phyloP scores from a whole-genome alignment of 352 stramenopile genomes.

The Pythium aristosporum region DNA sequence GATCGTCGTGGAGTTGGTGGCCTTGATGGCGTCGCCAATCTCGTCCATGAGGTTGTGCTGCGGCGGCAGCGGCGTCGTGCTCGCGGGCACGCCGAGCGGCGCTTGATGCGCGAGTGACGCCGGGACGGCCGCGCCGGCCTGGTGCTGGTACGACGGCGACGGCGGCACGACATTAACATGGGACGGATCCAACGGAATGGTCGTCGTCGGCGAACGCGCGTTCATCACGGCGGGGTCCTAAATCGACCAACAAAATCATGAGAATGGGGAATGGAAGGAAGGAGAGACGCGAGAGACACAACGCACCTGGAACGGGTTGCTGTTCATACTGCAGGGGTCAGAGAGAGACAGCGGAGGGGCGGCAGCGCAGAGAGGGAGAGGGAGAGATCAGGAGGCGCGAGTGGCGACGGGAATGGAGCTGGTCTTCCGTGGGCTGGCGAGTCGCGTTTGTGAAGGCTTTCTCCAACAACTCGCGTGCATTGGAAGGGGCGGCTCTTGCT shows the following conservation, averaged over 20 bases:
- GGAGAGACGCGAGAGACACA: not conserved
- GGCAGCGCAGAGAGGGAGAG: not conserved
- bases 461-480: not conserved
- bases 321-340: constrained; percentile 19
- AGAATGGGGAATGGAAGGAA: not conserved
- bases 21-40: constrained; percentile 79
- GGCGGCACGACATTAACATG: constrained; percentile 41
- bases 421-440: constrained; percentile 5
- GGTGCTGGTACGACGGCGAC: constrained; percentile 37
- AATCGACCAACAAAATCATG: not conserved
- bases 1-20: constrained; percentile 81
- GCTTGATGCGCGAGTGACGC: constrained; percentile 12
- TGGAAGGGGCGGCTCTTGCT: not conserved
- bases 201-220: constrained; percentile 20
- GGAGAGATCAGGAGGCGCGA: not conserved
- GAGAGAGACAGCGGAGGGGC: not conserved
- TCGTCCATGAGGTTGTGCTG: constrained; percentile 83
- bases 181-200: constrained; percentile 17
- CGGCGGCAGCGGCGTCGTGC: constrained; percentile 17
- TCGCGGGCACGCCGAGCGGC: constrained; percentile 22
- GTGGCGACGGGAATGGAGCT: not conserved
- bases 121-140: constrained; percentile 25
- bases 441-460: constrained; percentile 7
- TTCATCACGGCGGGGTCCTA: constrained; percentile 32
- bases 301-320: constrained; percentile 31